Percentiles rank a stretch among this genome's conserved stretches.
Evolutionary conservation across 2,329 filamentous ascomycete species (phyloP).

Genomic region (Uncinocarpus reesii): DNA sequence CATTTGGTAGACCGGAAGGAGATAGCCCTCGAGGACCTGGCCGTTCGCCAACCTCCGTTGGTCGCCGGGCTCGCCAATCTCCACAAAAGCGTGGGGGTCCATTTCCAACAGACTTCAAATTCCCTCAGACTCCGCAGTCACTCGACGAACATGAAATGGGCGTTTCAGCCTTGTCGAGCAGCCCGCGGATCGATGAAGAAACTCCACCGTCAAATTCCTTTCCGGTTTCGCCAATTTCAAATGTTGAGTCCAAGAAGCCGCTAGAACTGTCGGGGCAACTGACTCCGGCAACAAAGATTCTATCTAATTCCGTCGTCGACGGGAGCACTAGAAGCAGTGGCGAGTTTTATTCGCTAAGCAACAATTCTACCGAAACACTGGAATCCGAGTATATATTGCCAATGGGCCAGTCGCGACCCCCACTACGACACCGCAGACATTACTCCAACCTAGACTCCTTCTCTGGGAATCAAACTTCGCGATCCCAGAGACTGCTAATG

Average conservation of each 20-base stretch:
- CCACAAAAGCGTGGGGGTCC: conserved; percentile 24
- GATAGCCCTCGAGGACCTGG: conserved; percentile 15
- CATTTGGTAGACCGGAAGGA: conserved; percentile 27
- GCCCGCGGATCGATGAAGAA: conserved; percentile 4
- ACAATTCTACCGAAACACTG: conserved; percentile 86
- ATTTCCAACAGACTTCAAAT: conserved; percentile 45
- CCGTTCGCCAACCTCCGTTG: conserved; percentile 25
- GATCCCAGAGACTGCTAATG: conserved; percentile 78
- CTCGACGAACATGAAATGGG: conserved; percentile 9
- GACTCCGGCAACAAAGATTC: conserved; percentile 32
- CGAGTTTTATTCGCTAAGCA: conserved; percentile 90
- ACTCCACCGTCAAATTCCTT: background rate
- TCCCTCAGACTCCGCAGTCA: conserved; percentile 40
- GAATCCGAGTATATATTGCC: conserved; percentile 67
- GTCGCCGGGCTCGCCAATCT: conserved; percentile 10
- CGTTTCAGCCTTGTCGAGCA: background rate
- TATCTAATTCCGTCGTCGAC: conserved; percentile 43
- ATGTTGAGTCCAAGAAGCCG: conserved; percentile 13
- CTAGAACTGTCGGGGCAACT: conserved; percentile 24
- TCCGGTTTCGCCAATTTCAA: conserved; percentile 14
- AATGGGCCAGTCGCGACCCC: conserved; percentile 45
- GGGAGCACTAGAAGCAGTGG: conserved; percentile 81
- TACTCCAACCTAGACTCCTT: conserved; percentile 34
- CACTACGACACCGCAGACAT: conserved; percentile 33
- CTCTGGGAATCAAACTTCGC: conserved; percentile 18